Base-by-base conservation (phyloP, 768 basidiomycete species). In the Candolleomyces aberdarensis region DNA sequence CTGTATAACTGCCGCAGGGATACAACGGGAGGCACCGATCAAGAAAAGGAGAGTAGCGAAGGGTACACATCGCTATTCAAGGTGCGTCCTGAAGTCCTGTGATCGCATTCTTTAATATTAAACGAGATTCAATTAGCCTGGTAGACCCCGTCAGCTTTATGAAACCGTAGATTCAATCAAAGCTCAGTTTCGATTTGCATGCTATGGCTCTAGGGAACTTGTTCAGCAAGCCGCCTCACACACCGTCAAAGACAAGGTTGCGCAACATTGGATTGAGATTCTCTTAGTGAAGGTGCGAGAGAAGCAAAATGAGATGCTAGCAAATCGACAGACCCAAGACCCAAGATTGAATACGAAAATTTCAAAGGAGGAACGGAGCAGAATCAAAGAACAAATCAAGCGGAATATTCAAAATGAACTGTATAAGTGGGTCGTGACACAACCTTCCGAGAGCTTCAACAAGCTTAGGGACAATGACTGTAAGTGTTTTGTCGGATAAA, bases 191-290 rank as follows among this genome's bases (percentile, higher is more conserved):
- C 19, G n/a, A 4, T 15, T 53, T 0, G 70, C 72, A 0, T 65
- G 66, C 26, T 11, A 29, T 0, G 72, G 70, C 8, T 50, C 63
- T 39, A 43, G 62, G 20, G 60, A 51, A 19, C 36, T 10, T 26
- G 19, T 60, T 54, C 15, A 65, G 48, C 49, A 48, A 6, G 7
- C 58, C 41, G 64, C 71, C 20, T 65, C 66, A 10, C 41, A 62
- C 6, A 70, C 73, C 10, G 63, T 74, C 22, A 73, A 73, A 59
- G 73, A 75, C 51, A 70, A 69, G 54, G 69, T 69, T 14, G 64
- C 73, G 0, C 53, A 58, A 11, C 54, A 58, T 57, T 75, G 72
- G 74, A 74, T 75, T 57, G 58, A 64, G 3, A 26, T 56, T 26
- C 46, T 60, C 5, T 20, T 66, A 44, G 57, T 26, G 20, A 64